A percentile compares a stretch with the other conserved stretches of the same genome.
Conservation (phyloP, 2,329 filamentous ascomycete genomes). For the Pestalotiopsis sp. region DNA sequence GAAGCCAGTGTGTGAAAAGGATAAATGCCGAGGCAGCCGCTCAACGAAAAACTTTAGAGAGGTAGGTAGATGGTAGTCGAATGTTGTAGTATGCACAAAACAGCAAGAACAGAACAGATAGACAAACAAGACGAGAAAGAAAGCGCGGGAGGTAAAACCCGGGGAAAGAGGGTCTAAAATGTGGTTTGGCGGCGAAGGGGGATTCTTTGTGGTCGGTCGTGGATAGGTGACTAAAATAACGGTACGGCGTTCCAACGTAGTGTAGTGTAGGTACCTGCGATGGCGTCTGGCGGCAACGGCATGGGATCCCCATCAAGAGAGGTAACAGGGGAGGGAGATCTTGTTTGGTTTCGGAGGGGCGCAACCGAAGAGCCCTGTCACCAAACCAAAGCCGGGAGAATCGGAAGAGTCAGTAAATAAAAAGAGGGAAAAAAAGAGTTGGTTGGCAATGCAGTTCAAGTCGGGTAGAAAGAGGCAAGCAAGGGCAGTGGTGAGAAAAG, state of each 20-base stretch:
- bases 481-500: too few relatives aligned
- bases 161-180: neutral
- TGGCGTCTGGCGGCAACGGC: neutral
- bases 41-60: neutral
- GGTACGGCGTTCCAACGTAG: neutral
- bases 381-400: neutral
- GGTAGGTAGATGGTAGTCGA: neutral
- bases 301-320: neutral
- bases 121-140: neutral
- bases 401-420: neutral
- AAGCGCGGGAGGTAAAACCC: neutral
- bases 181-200: neutral
- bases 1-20: neutral
- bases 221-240: neutral
- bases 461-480: too few relatives aligned
- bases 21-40: neutral
- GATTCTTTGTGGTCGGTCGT: neutral
- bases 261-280: neutral
- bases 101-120: neutral
- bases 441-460: too few relatives aligned
- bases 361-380: neutral
- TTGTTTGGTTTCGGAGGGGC: neutral
- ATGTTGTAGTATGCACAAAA: neutral
- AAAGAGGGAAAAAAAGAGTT: neutral
- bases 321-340: neutral